Evolutionary conservation across 2,329 filamentous ascomycete species (phyloP), one percentile per base, ranked within the genome.

Genomic region (Fusarium transvaalense): DNA sequence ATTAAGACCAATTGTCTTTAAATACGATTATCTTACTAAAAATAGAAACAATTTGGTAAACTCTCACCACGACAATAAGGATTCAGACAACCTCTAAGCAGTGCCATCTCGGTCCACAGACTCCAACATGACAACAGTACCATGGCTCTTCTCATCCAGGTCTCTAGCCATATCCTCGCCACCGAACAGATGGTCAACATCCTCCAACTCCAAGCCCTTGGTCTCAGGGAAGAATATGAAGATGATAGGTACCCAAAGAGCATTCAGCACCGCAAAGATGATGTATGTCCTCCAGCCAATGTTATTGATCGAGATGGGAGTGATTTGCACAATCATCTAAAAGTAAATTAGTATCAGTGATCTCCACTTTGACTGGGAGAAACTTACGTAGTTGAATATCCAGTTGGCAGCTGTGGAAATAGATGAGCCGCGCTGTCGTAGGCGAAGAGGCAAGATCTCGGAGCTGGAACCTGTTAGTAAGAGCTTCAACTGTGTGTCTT

Each of bases 191-290:
- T 62, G 71, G 32, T 84, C 82, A 35, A 86, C 80, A 66, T 85
- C 82, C 69, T 86, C 84, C 3, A 86, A 77, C 47, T 80, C 79
- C 10, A 84, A 74, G 0, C 80, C 78, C 47, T 81, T 82, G 1
- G 83, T 85, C 64, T 85, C 83, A 0, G 82, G 82, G 67, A 82
- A 85, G 73, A 83, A 83, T 58, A 82, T 77, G 64, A 78, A 84
- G 5, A 84, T 64, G 4, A 71, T 21, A 5, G 69, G 69, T 1
- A 71, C 58, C 48, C 53, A 71, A 4, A 56, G 37, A 8, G 61
- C 23, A 27, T 71, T 71, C 3, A 86, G 79, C 9, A 82, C 79
- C 4, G 84, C 83, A 73, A 85, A 89, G 62, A 81, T 82, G 55
- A 81, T 78, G 1, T 81, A 89, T 6, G 83, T 83, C 19, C 82